phyloP scores from a whole-genome alignment of 495 filamentous ascomycete genomes.

The Aspergillus funiculosus region DNA sequence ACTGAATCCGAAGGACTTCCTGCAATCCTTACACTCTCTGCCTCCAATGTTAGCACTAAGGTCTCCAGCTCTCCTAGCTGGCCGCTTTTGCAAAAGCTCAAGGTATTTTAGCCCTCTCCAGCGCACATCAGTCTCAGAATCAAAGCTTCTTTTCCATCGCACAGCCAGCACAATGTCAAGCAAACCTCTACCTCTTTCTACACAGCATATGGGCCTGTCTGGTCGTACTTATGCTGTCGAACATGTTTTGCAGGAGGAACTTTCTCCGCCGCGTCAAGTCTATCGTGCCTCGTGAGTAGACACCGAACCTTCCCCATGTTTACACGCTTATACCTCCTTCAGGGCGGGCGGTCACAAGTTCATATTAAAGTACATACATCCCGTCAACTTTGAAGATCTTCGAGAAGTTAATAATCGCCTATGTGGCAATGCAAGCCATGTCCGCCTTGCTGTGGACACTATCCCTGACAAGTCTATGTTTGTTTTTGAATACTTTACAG shows the following conservation, averaged over 20 bases:
- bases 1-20: no score
- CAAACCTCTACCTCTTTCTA: no score
- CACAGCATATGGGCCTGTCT: no score
- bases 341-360: slow-evolving; percentile 37
- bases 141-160: no score
- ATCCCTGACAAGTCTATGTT: slow-evolving; percentile 44
- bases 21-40: no score
- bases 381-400: slow-evolving; percentile 36
- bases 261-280: slow-evolving; percentile 19
- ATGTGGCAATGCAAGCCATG: slow-evolving; percentile 29
- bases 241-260: slow-evolving; percentile 24
- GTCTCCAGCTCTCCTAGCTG: no score
- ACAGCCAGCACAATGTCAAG: no score
- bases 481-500: slow-evolving; percentile 43
- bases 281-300: slow-evolving; percentile 21
- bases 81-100: no score
- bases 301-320: not conserved
- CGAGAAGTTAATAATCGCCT: slow-evolving; percentile 35
- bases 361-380: slow-evolving; percentile 37
- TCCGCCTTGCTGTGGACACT: slow-evolving; percentile 34
- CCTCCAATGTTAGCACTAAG: no score
- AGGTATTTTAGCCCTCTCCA: no score
- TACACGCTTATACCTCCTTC: slow-evolving; percentile 14
- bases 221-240: slow-evolving; percentile 35
- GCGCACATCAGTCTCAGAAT: no score